Evolutionary conservation across 1,284 basidiomycete species (phyloP).

Genomic region (Butyriboletus appendiculatus): DNA sequence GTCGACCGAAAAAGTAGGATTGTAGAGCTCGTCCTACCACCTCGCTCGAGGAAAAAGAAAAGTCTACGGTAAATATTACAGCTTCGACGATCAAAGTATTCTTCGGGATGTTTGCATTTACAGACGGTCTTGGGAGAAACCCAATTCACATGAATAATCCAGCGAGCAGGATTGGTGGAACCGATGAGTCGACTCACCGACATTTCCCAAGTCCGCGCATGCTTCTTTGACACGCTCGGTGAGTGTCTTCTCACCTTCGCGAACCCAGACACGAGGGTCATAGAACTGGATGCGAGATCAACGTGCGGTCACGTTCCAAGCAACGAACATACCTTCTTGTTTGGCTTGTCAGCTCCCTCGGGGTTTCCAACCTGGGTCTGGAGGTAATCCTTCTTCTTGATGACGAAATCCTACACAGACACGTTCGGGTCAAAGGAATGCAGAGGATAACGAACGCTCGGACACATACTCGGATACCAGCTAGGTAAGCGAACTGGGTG

Average conservation of each 20-base stretch:
- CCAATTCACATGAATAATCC: background rate
- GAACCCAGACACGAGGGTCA: slow-evolving; percentile 96
- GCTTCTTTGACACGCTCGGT: slow-evolving; percentile 88
- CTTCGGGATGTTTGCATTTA: slow-evolving; percentile 9
- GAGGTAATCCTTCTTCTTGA: slow-evolving; percentile 85
- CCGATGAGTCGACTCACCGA: slow-evolving; percentile 38
- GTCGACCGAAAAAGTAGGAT: background rate
- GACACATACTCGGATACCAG: slow-evolving; percentile 77
- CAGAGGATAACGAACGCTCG: background rate
- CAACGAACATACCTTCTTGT: slow-evolving; percentile 80
- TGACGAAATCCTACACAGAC: slow-evolving; percentile 70
- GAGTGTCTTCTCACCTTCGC: slow-evolving; percentile 98
- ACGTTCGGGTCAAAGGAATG: slow-evolving; percentile 1
- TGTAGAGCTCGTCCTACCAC: slow-evolving; percentile 9
- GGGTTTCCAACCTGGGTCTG: slow-evolving; percentile 92
- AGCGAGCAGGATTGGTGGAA: background rate
- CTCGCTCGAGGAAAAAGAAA: background rate
- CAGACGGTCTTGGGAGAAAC: slow-evolving; percentile 24
- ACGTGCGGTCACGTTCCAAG: background rate
- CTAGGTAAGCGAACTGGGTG: slow-evolving; percentile 92
- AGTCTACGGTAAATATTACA: slow-evolving; percentile 27
- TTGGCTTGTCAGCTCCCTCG: slow-evolving; percentile 91
- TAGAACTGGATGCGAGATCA: slow-evolving; percentile 58
- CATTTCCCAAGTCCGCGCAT: slow-evolving; percentile 87
- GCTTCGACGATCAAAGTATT: background rate